These are phyloP conservation scores for Eucalyptus pauciflora DNA, from an alignment of 345 rosid genomes.

Conservation along the genomic window DNA sequence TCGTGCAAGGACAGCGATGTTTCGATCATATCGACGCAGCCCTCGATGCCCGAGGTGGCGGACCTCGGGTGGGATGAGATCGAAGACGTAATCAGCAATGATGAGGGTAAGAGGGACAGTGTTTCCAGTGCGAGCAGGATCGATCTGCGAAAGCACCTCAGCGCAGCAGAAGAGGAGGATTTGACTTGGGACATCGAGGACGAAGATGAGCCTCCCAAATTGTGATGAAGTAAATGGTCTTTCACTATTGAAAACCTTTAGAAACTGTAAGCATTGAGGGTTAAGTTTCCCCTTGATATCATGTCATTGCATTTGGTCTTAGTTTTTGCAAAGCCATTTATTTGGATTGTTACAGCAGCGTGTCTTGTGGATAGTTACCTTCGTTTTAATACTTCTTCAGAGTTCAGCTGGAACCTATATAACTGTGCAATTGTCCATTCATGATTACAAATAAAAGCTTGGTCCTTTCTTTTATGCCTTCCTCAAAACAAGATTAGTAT, in stretches of 20 bases:
- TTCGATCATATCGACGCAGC: constrained; percentile 55
- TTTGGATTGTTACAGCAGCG: not conserved
- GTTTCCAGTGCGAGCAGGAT: constrained; percentile 14
- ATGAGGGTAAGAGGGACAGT: constrained; percentile 15
- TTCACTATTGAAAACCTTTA: not conserved
- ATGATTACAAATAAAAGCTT: not conserved
- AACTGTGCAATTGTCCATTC: not conserved
- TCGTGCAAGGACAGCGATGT: constrained; percentile 55
- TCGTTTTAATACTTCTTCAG: not conserved
- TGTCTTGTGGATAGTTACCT: not conserved
- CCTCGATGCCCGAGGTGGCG: constrained; percentile 36
- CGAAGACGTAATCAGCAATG: constrained; percentile 45
- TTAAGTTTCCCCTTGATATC: not conserved
- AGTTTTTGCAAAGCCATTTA: not conserved
- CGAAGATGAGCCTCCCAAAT: constrained; percentile 1
- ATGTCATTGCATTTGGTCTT: not conserved
- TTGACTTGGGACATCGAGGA: constrained; percentile 87
- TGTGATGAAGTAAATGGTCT: not conserved
- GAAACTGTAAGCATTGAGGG: not conserved
- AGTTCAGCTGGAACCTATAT: not conserved
- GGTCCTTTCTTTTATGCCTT: not conserved
- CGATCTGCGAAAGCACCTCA: constrained; percentile 36
- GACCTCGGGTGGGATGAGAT: constrained; percentile 85
- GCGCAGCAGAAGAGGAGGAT: constrained; percentile 48
- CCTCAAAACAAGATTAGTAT: not conserved